These are phyloP conservation scores for Amanita thiersii DNA, from an alignment of 768 basidiomycete species.

Conservation along the genomic window DNA sequence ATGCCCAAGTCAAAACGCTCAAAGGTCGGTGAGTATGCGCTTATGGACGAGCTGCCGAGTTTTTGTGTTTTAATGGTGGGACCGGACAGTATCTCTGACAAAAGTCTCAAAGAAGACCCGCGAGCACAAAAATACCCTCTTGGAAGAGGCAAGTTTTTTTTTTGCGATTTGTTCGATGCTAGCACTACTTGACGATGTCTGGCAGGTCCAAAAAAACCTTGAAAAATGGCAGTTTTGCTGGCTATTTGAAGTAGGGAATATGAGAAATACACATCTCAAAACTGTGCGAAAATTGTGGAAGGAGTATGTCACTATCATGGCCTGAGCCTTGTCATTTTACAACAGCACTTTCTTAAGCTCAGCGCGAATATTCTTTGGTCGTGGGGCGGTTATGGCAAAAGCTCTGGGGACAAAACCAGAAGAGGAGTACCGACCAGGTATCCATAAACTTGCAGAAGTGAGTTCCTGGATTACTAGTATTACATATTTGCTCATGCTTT, in stretches of 20 bases:
- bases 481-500: conserved; percentile 1
- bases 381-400: conserved; percentile 89
- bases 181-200: neutral
- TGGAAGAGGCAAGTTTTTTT: conserved; percentile 45
- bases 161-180: conserved; percentile 1
- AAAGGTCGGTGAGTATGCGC: conserved; percentile 66
- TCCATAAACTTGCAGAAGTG: conserved; percentile 76
- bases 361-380: conserved; percentile 86
- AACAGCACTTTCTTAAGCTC: conserved; percentile 37
- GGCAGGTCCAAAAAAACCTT: conserved; percentile 69
- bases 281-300: conserved; percentile 92
- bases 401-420: conserved; percentile 84
- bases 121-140: conserved; percentile 80
- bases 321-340: conserved; percentile 1
- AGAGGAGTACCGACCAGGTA: conserved; percentile 74
- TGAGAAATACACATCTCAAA: conserved; percentile 93
- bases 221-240: conserved; percentile 95
- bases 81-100: conserved; percentile 72
- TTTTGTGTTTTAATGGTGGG: conserved; percentile 10
- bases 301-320: conserved; percentile 44
- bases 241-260: conserved; percentile 91
- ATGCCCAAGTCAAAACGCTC: conserved; percentile 91
- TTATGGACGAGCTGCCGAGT: conserved; percentile 7
- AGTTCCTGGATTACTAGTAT: conserved; percentile 13
- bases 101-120: conserved; percentile 92